These are phyloP conservation scores for Pichia sp. DNA, from an alignment of 1,139 yeast genomes.

Conservation along the genomic window DNA sequence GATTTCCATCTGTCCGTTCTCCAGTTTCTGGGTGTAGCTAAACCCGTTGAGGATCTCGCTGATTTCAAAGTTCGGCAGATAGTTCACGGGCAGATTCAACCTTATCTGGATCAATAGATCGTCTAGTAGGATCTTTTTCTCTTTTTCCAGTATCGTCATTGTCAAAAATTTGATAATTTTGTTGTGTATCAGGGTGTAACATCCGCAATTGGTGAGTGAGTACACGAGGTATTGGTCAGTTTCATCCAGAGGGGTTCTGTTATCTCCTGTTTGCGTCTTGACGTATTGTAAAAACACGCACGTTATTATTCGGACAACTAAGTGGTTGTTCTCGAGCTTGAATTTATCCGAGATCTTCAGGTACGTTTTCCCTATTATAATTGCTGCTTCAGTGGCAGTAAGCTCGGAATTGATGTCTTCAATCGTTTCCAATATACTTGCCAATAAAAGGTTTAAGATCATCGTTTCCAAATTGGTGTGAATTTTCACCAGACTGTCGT, in stretches of 20 bases:
- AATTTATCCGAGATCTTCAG: not conserved
- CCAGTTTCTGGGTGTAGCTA: slow-evolving; percentile 29
- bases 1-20: not conserved
- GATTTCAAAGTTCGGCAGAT: slow-evolving; percentile 36
- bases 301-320: slow-evolving; percentile 4
- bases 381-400: not conserved
- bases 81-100: slow-evolving; percentile 49
- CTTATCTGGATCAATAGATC: slow-evolving; percentile 64
- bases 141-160: slow-evolving; percentile 5
- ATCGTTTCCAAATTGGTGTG: not conserved
- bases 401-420: not conserved
- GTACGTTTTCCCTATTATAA: not conserved
- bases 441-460: slow-evolving; percentile 2
- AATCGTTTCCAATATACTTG: not conserved
- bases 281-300: slow-evolving; percentile 3
- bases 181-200: slow-evolving; percentile 9
- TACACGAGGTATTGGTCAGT: slow-evolving; percentile 23
- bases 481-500: not conserved
- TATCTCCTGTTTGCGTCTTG: not conserved
- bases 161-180: slow-evolving; percentile 42
- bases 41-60: slow-evolving; percentile 19
- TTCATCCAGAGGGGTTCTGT: not conserved
- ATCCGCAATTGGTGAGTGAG: not conserved
- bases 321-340: slow-evolving; percentile 1
- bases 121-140: slow-evolving; percentile 25